Evolutionary conservation across 345 rosid genomes (phyloP), one percentile per base, ranked within the genome.

Genomic region (Geranium brycei): DNA sequence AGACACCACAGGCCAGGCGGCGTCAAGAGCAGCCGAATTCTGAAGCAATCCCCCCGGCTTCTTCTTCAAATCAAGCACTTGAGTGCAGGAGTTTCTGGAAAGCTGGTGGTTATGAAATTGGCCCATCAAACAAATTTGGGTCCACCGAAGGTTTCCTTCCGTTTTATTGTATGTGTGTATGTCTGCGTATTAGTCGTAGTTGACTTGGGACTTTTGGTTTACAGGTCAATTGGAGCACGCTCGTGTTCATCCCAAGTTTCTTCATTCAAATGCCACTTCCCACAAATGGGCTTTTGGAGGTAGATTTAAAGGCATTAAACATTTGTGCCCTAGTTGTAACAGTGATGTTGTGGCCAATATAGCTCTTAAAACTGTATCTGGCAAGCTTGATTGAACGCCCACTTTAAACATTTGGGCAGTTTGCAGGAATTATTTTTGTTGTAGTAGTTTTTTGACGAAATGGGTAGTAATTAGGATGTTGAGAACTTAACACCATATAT

Each of bases 211-310:
- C 51, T 15, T 59, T 51, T 58, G 32, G 16, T 57, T 60, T 71
- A 28, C 67, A 92, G 98, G 74, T 62, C 40, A 71, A 62, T 58
- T 93, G 77, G 97, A 93, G 75, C 91, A 90, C 75, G 97, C 99
- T 19, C 85, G 97, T 63, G 85, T 93, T 23, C 95, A 93, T 77
- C 97, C 96, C 12, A 90, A 90, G 80, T 90, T 93, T 81, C 89
- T 93, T 63, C 97, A 93, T 66, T 93, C 97, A 3, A 93, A 93
- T 85, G 99, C 99, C 51, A 89, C 99, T 72, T 93, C 99, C 51
- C 99, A 93, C 71, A 93, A 93, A 70, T 90, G 97, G 99, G 95
- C 95, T n/a, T 88, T 93, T 78, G 99, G 97, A 78, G 99, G 99
- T 90, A 57, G 64, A 61, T 51, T 61, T 75, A 18, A 19, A 16